These are phyloP conservation scores for Sporobolomyces pararoseus DNA, from an alignment of 768 basidiomycete species.

Conservation along the genomic window DNA sequence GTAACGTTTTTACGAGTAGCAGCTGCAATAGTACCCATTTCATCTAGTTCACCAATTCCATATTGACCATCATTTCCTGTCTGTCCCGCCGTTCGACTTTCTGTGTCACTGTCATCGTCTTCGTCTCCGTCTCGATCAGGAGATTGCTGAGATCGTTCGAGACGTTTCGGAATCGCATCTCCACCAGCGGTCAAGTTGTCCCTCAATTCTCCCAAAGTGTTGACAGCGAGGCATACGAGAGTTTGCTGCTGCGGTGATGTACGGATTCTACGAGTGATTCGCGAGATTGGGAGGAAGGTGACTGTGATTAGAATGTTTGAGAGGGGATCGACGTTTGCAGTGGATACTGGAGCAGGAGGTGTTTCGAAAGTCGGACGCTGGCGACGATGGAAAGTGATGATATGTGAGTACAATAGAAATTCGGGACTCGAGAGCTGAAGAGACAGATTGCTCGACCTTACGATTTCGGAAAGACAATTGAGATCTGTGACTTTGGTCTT, in stretches of 20 bases:
- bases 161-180: neutral
- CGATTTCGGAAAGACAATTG: conserved; percentile 12
- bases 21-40: conserved; percentile 4
- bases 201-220: conserved; percentile 14
- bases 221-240: conserved; percentile 14
- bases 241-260: neutral
- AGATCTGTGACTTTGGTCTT: neutral
- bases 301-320: conserved; percentile 19
- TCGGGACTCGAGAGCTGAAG: no score
- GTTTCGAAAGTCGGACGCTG: conserved; percentile 7
- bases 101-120: neutral
- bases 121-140: neutral
- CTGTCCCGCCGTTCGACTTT: neutral
- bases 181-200: neutral
- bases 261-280: neutral
- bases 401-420: no score
- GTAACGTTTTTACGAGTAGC: conserved; percentile 1
- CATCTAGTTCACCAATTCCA: conserved; percentile 2
- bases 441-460: neutral
- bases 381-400: neutral
- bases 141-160: neutral
- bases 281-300: conserved; percentile 9
- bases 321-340: neutral
- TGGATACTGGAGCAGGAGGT: no score
- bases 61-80: neutral